Evolutionary conservation across 2,329 filamentous ascomycete genomes (phyloP), one percentile per base, ranked within the genome.

Genomic region (Penicillium sp.): DNA sequence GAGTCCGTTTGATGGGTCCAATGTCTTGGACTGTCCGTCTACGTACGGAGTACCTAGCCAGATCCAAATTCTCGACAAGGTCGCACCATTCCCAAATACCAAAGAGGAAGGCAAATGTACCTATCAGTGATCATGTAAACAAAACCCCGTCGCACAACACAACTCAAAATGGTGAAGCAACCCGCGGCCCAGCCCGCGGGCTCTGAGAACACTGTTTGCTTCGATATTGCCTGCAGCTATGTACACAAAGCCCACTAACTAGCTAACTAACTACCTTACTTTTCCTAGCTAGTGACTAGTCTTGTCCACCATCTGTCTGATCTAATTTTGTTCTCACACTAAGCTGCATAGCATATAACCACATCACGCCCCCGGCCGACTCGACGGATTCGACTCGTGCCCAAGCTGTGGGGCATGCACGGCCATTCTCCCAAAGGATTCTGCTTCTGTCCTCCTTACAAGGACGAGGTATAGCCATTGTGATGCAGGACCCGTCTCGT

Each of bases 391-490:
- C 44, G 19, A 46, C 48, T 50, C 43, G 38, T 50, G 48, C 43
- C 48, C 48, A 50, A 50, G 37, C 6, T 41, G 48, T 50, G 48
- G 48, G 43, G 48, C 48, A 41, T 50, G 43, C 48, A 50, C 48
- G 31, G n/a, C 22, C 31, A n/a, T 50, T 50, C 38, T 47, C 43
- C 48, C 48, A 41, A 50, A 33, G 37, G 10, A 41, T 46, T 29
- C 12, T 4, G 7, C 41, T 12, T 29, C 7, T 12, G 9, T 35
- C 16, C n/a, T 18, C 31, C 12, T 12, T 14, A 31, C 22, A 5
- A 25, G 22, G 22, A 5, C 29, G 29, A 13, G n/a, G 11, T 41
- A 47, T 48, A 30, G 22, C 35, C 41, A 49, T 46, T 46, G 29
- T 46, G 41, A n/a, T 49, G 47, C 35, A 30, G 16, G n/a, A 18